phyloP scores from a whole-genome alignment of 139 green algal genomes.

The Chlorella vulgaris region DNA sequence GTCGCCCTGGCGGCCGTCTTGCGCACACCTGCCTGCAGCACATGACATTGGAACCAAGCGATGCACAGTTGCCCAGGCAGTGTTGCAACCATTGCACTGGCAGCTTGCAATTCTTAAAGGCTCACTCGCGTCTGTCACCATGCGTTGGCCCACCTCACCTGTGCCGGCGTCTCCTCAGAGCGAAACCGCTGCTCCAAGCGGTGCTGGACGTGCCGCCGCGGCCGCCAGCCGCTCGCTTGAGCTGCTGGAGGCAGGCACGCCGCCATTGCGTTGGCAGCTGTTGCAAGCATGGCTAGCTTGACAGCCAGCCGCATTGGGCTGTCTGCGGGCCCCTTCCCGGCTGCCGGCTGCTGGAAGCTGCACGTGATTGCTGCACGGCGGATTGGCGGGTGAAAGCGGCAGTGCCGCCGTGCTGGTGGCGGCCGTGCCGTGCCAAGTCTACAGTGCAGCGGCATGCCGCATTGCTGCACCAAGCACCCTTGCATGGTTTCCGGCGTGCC shows the following conservation, averaged over 20 bases:
- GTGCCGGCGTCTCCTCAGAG: background rate
- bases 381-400: too few relatives aligned
- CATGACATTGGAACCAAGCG: background rate
- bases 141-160: background rate
- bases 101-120: too few relatives aligned
- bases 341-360: background rate
- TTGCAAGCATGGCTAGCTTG: background rate
- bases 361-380: background rate
- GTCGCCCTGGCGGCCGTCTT: background rate
- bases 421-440: too few relatives aligned
- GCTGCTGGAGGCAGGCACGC: background rate
- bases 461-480: too few relatives aligned
- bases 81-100: too few relatives aligned
- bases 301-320: background rate
- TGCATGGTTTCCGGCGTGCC: too few relatives aligned
- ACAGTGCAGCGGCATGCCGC: too few relatives aligned
- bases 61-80: too few relatives aligned
- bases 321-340: background rate
- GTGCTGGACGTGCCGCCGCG: constrained; percentile 1
- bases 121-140: too few relatives aligned
- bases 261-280: background rate
- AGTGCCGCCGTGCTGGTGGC: too few relatives aligned
- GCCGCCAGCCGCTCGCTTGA: constrained; percentile 4
- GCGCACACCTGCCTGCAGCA: background rate
- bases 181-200: background rate